A percentile compares a stretch with the other conserved stretches of the same genome.
phyloP scores from a whole-genome alignment of 202 grass and related monocot species.

The Musa balbisiana region DNA sequence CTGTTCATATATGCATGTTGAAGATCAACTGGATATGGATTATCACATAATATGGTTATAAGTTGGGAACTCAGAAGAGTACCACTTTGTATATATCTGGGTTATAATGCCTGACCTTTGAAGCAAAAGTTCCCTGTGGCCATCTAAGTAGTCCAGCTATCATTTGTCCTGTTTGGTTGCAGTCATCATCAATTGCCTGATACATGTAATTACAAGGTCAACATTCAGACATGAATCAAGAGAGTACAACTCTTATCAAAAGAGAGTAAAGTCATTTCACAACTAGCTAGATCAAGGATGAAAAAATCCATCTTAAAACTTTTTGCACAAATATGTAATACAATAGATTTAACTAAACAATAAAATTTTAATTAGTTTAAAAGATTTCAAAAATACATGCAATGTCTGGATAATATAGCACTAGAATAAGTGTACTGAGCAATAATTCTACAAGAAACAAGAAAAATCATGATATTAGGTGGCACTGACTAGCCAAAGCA shows the following conservation, averaged over 20 bases:
- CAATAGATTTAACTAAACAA: too few species aligned
- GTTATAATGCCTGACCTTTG: constrained; percentile 41
- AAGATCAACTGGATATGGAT: background rate
- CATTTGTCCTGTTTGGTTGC: constrained; percentile 97
- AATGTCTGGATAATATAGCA: background rate
- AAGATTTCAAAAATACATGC: too few species aligned
- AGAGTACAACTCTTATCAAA: background rate
- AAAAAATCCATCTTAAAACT: background rate
- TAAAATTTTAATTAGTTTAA: too few species aligned
- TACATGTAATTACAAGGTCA: background rate
- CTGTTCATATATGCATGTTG: too few species aligned
- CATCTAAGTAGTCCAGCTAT: constrained; percentile 76
- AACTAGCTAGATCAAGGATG: background rate
- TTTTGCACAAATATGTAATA: background rate
- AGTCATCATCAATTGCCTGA: constrained; percentile 93
- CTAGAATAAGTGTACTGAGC: background rate
- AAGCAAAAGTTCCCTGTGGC: constrained; percentile 88
- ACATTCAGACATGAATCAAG: background rate
- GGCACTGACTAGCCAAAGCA: background rate
- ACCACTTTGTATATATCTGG: background rate
- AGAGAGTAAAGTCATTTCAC: background rate
- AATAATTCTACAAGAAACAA: background rate
- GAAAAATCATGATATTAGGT: background rate
- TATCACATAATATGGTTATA: background rate
- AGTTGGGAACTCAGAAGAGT: background rate